phyloP scores from a whole-genome alignment of 805 yeast genomes.

The Candida ponderosae region DNA sequence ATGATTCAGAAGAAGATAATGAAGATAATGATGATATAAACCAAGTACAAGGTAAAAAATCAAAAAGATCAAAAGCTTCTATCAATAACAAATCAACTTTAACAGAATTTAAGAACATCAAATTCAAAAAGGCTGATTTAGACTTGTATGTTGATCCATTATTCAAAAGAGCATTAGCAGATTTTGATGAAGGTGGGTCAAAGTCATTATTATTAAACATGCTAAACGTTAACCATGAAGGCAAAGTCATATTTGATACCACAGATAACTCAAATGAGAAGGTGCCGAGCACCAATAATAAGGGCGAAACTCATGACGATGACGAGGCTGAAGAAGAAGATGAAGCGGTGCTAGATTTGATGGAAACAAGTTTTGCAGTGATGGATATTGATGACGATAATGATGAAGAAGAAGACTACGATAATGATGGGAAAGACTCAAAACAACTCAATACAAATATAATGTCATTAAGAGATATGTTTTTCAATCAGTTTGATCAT shows the following conservation, averaged over 20 bases:
- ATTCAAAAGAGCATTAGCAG: constrained; percentile 61
- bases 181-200: constrained; percentile 74
- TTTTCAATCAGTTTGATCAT: constrained; percentile 2
- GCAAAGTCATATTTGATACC: constrained; percentile 61
- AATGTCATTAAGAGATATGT: constrained; percentile 8
- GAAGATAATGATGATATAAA: constrained; percentile 20
- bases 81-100: constrained; percentile 30
- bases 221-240: constrained; percentile 41
- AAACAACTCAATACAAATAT: neutral
- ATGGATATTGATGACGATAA: constrained; percentile 16
- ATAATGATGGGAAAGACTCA: too few species aligned
- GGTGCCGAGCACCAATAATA: constrained; percentile 1
- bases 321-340: constrained; percentile 7
- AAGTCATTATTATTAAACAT: constrained; percentile 58
- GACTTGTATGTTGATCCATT: constrained; percentile 60
- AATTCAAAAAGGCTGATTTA: constrained; percentile 46
- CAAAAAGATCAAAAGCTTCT: constrained; percentile 19
- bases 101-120: constrained; percentile 39
- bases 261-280: constrained; percentile 11
- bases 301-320: constrained; percentile 9
- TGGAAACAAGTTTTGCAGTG: constrained; percentile 8
- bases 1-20: constrained; percentile 15
- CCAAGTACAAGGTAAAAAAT: constrained; percentile 15
- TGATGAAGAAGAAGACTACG: neutral
- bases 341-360: too few species aligned